A percentile compares a stretch with the other conserved stretches of the same genome.
These are phyloP conservation scores for Candida pseudocylindracea DNA, from an alignment of 1,139 yeast species.

Conservation along the genomic window DNA sequence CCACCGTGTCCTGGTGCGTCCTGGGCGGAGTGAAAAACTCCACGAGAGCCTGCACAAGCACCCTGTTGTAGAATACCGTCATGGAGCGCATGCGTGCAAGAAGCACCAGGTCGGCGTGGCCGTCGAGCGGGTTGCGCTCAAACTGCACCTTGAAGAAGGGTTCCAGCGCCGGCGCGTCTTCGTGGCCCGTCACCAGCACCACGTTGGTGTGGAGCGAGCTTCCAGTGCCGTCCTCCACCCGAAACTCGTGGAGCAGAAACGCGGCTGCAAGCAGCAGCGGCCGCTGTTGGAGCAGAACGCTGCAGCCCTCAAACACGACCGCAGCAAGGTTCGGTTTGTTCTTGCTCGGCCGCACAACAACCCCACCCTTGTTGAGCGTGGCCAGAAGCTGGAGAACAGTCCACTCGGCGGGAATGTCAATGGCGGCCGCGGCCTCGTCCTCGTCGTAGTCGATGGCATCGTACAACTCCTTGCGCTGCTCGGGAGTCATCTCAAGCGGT, in stretches of 20 bases:
- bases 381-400: conserved; percentile 46
- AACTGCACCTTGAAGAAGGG: conserved; percentile 72
- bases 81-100: conserved; percentile 62
- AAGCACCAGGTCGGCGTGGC: conserved; percentile 57
- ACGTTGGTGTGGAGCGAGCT: conserved; percentile 58
- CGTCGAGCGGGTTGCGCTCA: conserved; percentile 74
- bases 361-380: conserved; percentile 54
- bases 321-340: conserved; percentile 36
- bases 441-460: conserved; percentile 92
- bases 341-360: conserved; percentile 27
- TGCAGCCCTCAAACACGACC: conserved; percentile 64
- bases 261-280: conserved; percentile 57
- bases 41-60: conserved; percentile 52
- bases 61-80: conserved; percentile 74
- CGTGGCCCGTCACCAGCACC: conserved; percentile 55
- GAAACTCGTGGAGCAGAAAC: conserved; percentile 58
- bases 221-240: conserved; percentile 73
- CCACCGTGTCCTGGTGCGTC: conserved; percentile 70
- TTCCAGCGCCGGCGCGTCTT: conserved; percentile 10
- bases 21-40: conserved; percentile 74
- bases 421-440: conserved; percentile 22
- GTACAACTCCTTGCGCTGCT: conserved; percentile 63
- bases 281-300: conserved; percentile 50
- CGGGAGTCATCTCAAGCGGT: conserved; percentile 18
- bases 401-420: conserved; percentile 56